Evolutionary conservation across 2,329 filamentous ascomycete genomes (phyloP).

Genomic region (Emmonsiellopsis sp.): DNA sequence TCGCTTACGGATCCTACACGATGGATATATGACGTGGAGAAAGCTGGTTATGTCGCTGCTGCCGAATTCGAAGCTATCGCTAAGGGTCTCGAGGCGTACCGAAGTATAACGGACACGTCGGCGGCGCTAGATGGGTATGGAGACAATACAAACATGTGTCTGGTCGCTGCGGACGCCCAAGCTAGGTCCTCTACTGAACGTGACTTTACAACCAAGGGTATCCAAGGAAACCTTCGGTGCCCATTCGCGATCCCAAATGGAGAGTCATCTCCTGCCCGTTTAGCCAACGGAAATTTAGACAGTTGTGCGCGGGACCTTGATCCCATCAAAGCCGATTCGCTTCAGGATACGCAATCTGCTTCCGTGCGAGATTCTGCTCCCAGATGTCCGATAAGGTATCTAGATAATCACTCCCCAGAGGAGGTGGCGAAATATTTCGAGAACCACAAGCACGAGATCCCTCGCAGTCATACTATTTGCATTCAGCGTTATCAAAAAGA

Average conservation of each 20-base stretch:
- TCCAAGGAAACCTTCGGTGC: constrained; percentile 68
- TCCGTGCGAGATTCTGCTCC: constrained; percentile 40
- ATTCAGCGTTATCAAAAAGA: constrained; percentile 83
- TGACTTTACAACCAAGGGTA: constrained; percentile 83
- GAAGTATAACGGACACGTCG: constrained; percentile 20
- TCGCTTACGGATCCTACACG: constrained; percentile 4
- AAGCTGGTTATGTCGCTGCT: constrained; percentile 8
- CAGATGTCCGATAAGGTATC: constrained; percentile 85
- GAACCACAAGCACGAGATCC: constrained; percentile 89
- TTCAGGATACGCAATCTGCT: constrained; percentile 36
- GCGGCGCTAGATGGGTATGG: constrained; percentile 21
- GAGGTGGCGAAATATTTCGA: constrained; percentile 91
- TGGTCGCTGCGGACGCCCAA: constrained; percentile 41
- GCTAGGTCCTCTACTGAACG: constrained; percentile 65
- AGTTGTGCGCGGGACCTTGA: constrained; percentile 47
- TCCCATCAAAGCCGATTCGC: constrained; percentile 42
- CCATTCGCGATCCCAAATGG: constrained; percentile 58
- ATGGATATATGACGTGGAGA: constrained; percentile 11
- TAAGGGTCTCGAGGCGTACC: constrained; percentile 33
- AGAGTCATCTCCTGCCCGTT: constrained; percentile 22
- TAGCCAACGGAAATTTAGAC: constrained; percentile 32
- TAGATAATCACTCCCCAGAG: constrained; percentile 86
- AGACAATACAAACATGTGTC: constrained; percentile 30
- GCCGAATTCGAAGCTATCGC: constrained; percentile 24
- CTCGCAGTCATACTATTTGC: constrained; percentile 87